These are phyloP conservation scores for Populus deltoides DNA, from an alignment of 345 rosid genomes.

Conservation along the genomic window DNA sequence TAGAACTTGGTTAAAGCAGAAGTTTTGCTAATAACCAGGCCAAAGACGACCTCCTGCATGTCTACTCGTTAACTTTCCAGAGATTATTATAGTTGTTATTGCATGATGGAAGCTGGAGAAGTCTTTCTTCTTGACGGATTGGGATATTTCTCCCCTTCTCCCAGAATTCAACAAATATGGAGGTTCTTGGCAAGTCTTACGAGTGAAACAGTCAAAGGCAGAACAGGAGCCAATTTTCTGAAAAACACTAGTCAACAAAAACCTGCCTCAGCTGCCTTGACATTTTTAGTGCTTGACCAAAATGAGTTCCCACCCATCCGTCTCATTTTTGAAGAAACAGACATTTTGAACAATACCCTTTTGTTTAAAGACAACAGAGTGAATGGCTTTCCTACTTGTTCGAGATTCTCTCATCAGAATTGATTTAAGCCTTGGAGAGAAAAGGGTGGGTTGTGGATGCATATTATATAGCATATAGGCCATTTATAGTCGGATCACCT, in stretches of 20 bases:
- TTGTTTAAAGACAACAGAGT: neutral
- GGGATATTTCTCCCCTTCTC: neutral
- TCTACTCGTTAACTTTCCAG: too few relatives aligned
- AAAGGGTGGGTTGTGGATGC: too few relatives aligned
- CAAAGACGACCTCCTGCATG: neutral
- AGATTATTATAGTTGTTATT: neutral
- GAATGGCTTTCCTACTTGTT: neutral
- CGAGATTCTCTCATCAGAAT: too few relatives aligned
- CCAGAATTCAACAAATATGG: neutral
- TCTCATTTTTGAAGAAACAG: neutral
- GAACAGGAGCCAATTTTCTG: neutral
- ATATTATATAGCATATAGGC: neutral
- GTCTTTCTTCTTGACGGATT: neutral
- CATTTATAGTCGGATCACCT: neutral
- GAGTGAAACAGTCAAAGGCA: neutral
- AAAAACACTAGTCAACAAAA: neutral
- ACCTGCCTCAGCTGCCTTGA: neutral
- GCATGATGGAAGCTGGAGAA: neutral
- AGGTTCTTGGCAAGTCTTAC: neutral
- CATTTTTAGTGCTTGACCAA: neutral
- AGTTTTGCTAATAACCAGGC: neutral
- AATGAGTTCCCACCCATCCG: neutral
- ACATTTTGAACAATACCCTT: neutral
- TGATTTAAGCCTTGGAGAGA: too few relatives aligned
- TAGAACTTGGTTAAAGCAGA: neutral